These are phyloP conservation scores for Chlorophyllum brunneum DNA, from an alignment of 768 basidiomycete genomes.

Conservation along the genomic window DNA sequence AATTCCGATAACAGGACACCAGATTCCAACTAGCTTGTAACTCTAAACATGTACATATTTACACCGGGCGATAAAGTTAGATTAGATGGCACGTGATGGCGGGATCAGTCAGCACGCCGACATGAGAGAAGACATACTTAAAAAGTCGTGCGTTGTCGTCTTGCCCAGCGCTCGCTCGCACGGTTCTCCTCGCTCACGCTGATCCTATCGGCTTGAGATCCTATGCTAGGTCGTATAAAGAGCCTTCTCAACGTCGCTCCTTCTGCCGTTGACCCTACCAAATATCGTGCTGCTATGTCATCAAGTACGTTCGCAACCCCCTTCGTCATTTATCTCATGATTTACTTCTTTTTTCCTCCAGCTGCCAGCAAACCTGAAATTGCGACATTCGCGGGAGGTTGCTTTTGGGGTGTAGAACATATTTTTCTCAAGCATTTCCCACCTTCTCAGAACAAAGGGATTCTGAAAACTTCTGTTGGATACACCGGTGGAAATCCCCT, in stretches of 20 bases:
- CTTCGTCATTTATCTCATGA: not conserved
- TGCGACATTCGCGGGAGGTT: slow-evolving; percentile 57
- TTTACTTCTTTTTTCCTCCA: slow-evolving; percentile 12
- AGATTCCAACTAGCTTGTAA: not conserved
- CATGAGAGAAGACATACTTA: not conserved
- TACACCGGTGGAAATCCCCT: slow-evolving; percentile 70
- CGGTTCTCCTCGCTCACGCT: not conserved
- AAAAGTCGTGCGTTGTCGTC: not conserved
- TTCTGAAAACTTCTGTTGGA: slow-evolving; percentile 71
- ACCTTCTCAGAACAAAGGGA: slow-evolving; percentile 65
- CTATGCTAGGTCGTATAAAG: slow-evolving; percentile 17
- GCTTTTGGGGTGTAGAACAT: slow-evolving; percentile 87
- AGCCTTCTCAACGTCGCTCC: slow-evolving; percentile 13
- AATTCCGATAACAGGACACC: not conserved
- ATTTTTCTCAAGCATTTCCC: slow-evolving; percentile 81
- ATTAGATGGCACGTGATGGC: not conserved
- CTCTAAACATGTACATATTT: no score
- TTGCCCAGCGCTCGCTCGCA: not conserved
- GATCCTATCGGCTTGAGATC: slow-evolving; percentile 9
- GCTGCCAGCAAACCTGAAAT: slow-evolving; percentile 23
- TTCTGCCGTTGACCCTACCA: slow-evolving; percentile 30
- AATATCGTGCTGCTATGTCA: slow-evolving; percentile 39
- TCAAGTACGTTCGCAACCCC: slow-evolving; percentile 23
- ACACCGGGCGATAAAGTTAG: slow-evolving; percentile 3
- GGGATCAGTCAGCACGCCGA: slow-evolving; percentile 2